Base-by-base conservation (phyloP, 352 stramenopile genomes). In the Ophiocytium majus region DNA sequence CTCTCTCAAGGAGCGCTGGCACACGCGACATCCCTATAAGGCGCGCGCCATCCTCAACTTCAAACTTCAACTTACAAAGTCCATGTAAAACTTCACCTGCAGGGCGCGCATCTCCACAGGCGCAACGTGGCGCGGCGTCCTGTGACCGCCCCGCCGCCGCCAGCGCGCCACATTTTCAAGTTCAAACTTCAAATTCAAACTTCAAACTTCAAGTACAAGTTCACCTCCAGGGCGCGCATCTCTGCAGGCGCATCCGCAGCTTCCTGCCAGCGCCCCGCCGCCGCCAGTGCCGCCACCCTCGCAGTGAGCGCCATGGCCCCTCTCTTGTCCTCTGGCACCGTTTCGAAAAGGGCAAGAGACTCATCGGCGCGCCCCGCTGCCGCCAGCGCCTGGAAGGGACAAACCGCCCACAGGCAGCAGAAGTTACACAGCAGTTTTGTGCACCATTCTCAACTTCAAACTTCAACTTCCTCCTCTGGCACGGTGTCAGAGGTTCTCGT, bases 141-240 rank as follows among this genome's bases (percentile, higher is more conserved):
- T 57, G 43, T 14, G 5, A 57, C 5, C 43, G 43, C 43, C 43
- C 5, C 43, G 43, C 43, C 5, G 43, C 43, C 14, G 43, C 5
- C 5, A 14, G 14, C 5, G 5, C 43, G 14, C 43, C 5, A 57
- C 43, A 57, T 5, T 14, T 5, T 57, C 14, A 57, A 57, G 5
- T 5, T 14, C 5, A 14, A 57, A 5, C 14, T 57, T 14, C 43
- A 57, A 14, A 14, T 57, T 14, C 43, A 57, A 57, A 14, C 14
- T 14, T 57, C 43, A 14, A 57, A 57, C 43, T 57, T 57, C 14
- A 78, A 78, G 5, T 35, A 78, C 14, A 78, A 14, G 5, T 5
- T 43, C 35, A 78, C 66, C 66, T 78, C 32, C 17, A 78, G 66
- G 5, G 66, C 32, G 5, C 66, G 66, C 66, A 78, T 78, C 35